A percentile compares a stretch with the other conserved stretches of the same genome.
Evolutionary conservation across 2,329 filamentous ascomycete genomes (phyloP).

Genomic region (Raffaelea arxii): DNA sequence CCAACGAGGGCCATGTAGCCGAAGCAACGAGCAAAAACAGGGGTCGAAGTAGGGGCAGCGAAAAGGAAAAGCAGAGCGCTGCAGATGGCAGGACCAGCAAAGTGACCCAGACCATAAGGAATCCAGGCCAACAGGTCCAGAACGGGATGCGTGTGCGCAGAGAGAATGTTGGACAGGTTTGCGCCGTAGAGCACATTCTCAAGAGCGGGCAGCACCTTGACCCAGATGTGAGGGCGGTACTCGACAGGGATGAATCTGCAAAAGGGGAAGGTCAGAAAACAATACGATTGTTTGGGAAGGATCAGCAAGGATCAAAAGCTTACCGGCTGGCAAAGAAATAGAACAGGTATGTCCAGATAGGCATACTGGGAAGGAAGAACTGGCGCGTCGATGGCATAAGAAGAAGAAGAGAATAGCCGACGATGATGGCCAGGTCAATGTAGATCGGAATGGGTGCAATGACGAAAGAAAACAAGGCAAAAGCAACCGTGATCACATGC

Average conservation of each 20-base stretch:
- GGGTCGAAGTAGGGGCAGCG: slow-evolving; percentile 73
- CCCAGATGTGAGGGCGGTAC: slow-evolving; percentile 89
- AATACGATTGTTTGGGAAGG: neutral
- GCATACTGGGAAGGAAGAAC: slow-evolving; percentile 80
- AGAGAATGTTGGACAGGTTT: slow-evolving; percentile 91
- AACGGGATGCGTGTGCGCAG: slow-evolving; percentile 72
- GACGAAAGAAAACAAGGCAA: slow-evolving; percentile 74
- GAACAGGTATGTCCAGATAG: slow-evolving; percentile 77
- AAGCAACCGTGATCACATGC: slow-evolving; percentile 63
- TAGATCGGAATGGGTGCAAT: slow-evolving; percentile 75
- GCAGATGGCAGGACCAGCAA: slow-evolving; percentile 73
- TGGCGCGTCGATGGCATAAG: slow-evolving; percentile 79
- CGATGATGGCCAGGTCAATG: slow-evolving; percentile 63
- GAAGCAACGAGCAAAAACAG: slow-evolving; percentile 77
- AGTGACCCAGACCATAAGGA: slow-evolving; percentile 86
- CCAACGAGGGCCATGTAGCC: slow-evolving; percentile 88
- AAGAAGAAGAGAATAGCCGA: slow-evolving; percentile 58
- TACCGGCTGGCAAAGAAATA: slow-evolving; percentile 93
- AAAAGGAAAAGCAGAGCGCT: slow-evolving; percentile 78
- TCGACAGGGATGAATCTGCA: slow-evolving; percentile 77
- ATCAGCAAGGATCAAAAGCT: slow-evolving; percentile 23
- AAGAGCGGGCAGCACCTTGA: slow-evolving; percentile 83
- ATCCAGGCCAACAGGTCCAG: slow-evolving; percentile 88
- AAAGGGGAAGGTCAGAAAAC: slow-evolving; percentile 1
- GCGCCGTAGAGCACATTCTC: slow-evolving; percentile 96